A percentile compares a stretch with the other conserved stretches of the same genome.
These are phyloP conservation scores for Byssochlamys sp. DNA, from an alignment of 2,329 filamentous ascomycete species.

Conservation along the genomic window DNA sequence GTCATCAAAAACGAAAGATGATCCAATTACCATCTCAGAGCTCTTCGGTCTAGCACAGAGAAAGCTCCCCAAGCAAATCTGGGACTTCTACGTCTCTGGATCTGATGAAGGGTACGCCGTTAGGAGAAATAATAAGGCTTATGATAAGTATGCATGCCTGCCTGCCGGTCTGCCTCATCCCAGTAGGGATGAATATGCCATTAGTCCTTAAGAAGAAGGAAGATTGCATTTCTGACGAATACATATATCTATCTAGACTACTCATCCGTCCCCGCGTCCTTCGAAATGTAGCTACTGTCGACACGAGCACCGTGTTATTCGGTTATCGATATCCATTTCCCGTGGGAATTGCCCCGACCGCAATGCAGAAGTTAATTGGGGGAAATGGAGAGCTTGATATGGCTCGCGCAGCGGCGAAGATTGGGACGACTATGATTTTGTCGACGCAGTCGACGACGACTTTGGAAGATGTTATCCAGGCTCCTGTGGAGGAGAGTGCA, in stretches of 20 bases:
- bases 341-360: slow-evolving; percentile 42
- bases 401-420: slow-evolving; percentile 32
- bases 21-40: not conserved
- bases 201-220: too few species aligned
- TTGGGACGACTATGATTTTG: slow-evolving; percentile 36
- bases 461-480: slow-evolving; percentile 32
- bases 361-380: slow-evolving; percentile 43
- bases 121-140: not conserved
- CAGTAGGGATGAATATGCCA: not conserved
- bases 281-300: slow-evolving; percentile 26
- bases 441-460: slow-evolving; percentile 33
- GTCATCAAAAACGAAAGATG: not conserved
- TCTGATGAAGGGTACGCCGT: not conserved
- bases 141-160: not conserved
- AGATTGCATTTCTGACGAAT: too few species aligned
- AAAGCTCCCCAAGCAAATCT: not conserved
- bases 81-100: not conserved
- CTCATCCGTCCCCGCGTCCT: slow-evolving; percentile 28
- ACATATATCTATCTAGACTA: not conserved
- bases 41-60: not conserved
- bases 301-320: slow-evolving; percentile 33
- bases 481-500: slow-evolving; percentile 12
- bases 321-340: slow-evolving; percentile 35
- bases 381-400: slow-evolving; percentile 41
- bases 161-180: not conserved